A percentile compares a stretch with the other conserved stretches of the same genome.
Conservation (phyloP, 345 rosid species). For the Salix viminalis region DNA sequence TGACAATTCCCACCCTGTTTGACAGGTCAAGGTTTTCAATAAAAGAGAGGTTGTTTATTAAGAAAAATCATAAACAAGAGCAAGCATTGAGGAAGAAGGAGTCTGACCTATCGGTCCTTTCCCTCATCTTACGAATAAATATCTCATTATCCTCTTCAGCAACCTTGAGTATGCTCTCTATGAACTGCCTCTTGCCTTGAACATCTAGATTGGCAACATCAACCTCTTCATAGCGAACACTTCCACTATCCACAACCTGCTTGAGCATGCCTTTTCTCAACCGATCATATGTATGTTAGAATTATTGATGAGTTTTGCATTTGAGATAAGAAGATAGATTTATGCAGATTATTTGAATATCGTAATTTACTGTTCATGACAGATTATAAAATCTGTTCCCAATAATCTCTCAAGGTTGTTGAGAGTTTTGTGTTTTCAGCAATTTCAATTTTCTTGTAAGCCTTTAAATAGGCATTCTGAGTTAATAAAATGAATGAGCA, state of each 20-base stretch:
- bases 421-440: no score
- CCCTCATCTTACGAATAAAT: constrained; percentile 39
- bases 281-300: constrained; percentile 34
- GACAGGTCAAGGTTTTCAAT: neutral
- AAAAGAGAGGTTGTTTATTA: neutral
- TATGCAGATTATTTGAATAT: no score
- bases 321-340: no score
- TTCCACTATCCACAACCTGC: constrained; percentile 38
- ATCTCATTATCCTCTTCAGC: constrained; percentile 58
- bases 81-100: neutral
- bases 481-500: no score
- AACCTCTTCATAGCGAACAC: constrained; percentile 35
- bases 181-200: constrained; percentile 33
- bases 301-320: no score
- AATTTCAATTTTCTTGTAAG: no score
- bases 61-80: neutral
- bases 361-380: no score
- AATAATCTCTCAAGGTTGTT: no score
- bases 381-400: no score
- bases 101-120: constrained; percentile 50
- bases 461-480: no score
- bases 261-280: constrained; percentile 36
- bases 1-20: constrained; percentile 48
- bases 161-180: constrained; percentile 43
- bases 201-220: constrained; percentile 42